Percentiles rank a stretch among this genome's conserved stretches.
phyloP scores from a whole-genome alignment of 2,329 filamentous ascomycete species.

The Exophiala spinifera region DNA sequence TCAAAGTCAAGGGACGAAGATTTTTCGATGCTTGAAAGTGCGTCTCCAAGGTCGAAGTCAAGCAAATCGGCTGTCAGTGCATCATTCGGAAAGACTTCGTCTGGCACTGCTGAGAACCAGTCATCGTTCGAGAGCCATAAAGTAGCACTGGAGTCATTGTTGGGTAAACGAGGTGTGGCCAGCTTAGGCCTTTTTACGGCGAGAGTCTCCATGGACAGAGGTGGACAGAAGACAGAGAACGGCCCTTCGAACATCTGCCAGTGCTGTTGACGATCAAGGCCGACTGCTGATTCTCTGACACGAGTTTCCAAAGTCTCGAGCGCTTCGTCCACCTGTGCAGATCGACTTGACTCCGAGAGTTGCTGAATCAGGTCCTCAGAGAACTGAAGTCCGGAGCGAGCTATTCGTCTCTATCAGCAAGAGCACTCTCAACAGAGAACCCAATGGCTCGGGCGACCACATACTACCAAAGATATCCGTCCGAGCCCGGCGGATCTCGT shows the following conservation, averaged over 20 bases:
- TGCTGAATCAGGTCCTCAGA: conserved; percentile 6
- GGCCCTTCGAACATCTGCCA: conserved; percentile 4
- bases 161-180: background rate
- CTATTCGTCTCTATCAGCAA: background rate
- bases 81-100: background rate
- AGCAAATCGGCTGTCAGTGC: background rate
- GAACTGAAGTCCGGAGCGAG: background rate
- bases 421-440: background rate
- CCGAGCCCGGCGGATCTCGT: conserved; percentile 4
- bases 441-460: background rate
- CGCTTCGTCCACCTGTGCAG: background rate
- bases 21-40: background rate
- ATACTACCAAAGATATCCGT: conserved; percentile 10
- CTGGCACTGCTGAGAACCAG: background rate
- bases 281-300: background rate
- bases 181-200: background rate
- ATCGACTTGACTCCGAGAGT: background rate
- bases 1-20: background rate
- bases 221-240: conserved; percentile 2
- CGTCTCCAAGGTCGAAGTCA: background rate
- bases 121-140: background rate
- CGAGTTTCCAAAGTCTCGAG: conserved; percentile 2
- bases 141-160: background rate
- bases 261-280: background rate
- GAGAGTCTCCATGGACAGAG: background rate